A percentile compares a stretch with the other conserved stretches of the same genome.
Conservation (phyloP, 2,329 filamentous ascomycete genomes). For the Pseudohalonectria lignicola region DNA sequence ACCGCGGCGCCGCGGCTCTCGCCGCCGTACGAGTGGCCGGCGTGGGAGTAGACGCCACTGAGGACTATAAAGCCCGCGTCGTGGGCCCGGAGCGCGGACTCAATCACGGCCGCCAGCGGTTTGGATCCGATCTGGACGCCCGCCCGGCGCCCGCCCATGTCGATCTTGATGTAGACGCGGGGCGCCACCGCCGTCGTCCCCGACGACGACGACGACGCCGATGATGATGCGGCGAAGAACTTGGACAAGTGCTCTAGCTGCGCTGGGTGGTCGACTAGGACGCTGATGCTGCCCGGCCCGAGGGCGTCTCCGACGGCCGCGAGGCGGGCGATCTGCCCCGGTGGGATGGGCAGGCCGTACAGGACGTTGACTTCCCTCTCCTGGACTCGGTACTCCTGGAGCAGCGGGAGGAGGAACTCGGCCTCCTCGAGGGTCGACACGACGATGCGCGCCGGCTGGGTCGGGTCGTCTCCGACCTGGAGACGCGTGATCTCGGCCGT, state of each 20-base stretch:
- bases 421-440: slow-evolving; percentile 67
- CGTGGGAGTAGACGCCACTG: slow-evolving; percentile 62
- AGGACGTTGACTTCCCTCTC: slow-evolving; percentile 29
- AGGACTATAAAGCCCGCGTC: slow-evolving; percentile 27
- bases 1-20: slow-evolving; percentile 37
- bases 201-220: slow-evolving; percentile 2
- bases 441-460: slow-evolving; percentile 47
- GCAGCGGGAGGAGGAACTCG: slow-evolving; percentile 51
- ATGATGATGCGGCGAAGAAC: background rate
- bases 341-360: slow-evolving; percentile 60
- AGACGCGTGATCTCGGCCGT: slow-evolving; percentile 55
- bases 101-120: slow-evolving; percentile 33
- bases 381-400: slow-evolving; percentile 41
- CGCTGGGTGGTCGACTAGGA: slow-evolving; percentile 59
- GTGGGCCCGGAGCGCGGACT: slow-evolving; percentile 30
- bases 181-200: slow-evolving; percentile 21
- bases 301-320: slow-evolving; percentile 42
- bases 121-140: slow-evolving; percentile 45
- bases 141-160: slow-evolving; percentile 62
- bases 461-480: slow-evolving; percentile 50
- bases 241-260: slow-evolving; percentile 31
- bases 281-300: slow-evolving; percentile 42
- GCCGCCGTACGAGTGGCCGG: slow-evolving; percentile 57
- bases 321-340: slow-evolving; percentile 49
- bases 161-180: slow-evolving; percentile 61